Base-by-base conservation (phyloP, 768 basidiomycete genomes). In the Cystofilobasidium ferigula region DNA sequence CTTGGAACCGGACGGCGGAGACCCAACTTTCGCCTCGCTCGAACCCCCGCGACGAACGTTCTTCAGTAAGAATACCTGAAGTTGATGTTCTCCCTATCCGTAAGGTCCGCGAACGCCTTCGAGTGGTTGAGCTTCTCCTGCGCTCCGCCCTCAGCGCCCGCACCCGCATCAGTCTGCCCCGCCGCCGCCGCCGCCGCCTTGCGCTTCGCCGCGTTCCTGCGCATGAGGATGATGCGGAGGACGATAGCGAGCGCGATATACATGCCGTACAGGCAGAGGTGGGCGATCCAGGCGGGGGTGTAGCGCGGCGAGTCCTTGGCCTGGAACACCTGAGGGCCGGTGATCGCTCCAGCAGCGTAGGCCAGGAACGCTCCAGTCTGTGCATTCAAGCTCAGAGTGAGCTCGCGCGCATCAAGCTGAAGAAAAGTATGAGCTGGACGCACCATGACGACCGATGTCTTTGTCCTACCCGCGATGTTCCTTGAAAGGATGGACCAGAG, bases 81-180 rank as follows among this genome's bases (percentile, higher is more conserved):
- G 66, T 80, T 78, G 57, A 78, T 77, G 70, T 82, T 82, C 69
- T 80, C 77, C 43, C 69, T 68, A 70, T 82, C 81, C 9, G 81
- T 82, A n/a, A 81, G 72, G 70, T 82, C 81, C 51, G 79, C 79
- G 63, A 82, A 82, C 1, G 80, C 80, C 53, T 76, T 76, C 32
- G 73, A 73, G 69, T 80, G 79, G 26, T 70, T 70, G 48, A 43
- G n/a, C 30, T 48, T 36, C 51, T 57, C 54, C 10, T 3, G n/a
- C n/a, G n/a, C n/a, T n/a, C n/a, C n/a, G n/a, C n/a, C n/a, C n/a
- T n/a, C n/a, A n/a, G n/a, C n/a, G n/a, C n/a, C n/a, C n/a, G n/a
- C n/a, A n/a, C n/a, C n/a, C n/a, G 32, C 14, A 32, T n/a, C 26
- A 24, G 35, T 16, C 8, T 20, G 76, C 54, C 75, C 45, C 16